Evolutionary conservation across 805 yeast genomes (phyloP).

Genomic region (Saturnispora sanitii): DNA sequence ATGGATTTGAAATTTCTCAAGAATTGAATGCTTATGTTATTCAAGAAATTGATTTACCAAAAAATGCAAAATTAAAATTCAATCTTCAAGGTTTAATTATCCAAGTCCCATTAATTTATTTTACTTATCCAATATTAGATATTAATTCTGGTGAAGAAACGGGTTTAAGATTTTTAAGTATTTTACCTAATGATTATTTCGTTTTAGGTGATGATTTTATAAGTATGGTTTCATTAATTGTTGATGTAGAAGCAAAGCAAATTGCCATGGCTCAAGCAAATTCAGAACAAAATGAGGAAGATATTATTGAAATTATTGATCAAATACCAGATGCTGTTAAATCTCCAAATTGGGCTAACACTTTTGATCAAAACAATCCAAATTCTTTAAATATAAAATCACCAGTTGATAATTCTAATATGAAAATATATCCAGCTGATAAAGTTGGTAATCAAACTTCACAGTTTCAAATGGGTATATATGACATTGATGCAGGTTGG

Average conservation of each 20-base stretch:
- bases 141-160: conserved; percentile 8
- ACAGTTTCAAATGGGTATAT: neutral
- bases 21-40: conserved; percentile 34
- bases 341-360: neutral
- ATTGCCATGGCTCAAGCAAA: conserved; percentile 34
- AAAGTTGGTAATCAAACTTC: neutral
- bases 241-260: conserved; percentile 38
- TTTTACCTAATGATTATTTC: conserved; percentile 25
- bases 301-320: conserved; percentile 4
- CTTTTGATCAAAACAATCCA: neutral
- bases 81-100: conserved; percentile 46
- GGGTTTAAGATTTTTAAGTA: conserved; percentile 8
- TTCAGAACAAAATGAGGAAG: neutral
- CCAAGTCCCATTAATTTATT: conserved; percentile 33
- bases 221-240: conserved; percentile 42
- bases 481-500: neutral
- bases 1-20: conserved; percentile 33
- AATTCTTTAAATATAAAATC: neutral
- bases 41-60: conserved; percentile 28
- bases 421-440: neutral
- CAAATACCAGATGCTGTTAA: conserved; percentile 5
- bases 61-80: conserved; percentile 27
- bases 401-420: neutral
- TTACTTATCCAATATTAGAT: conserved; percentile 13
- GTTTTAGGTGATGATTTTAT: conserved; percentile 47